Evolutionary conservation across 2,329 filamentous ascomycete genomes (phyloP), one percentile per base, ranked within the genome.

Genomic region (Aspergillus hortae): DNA sequence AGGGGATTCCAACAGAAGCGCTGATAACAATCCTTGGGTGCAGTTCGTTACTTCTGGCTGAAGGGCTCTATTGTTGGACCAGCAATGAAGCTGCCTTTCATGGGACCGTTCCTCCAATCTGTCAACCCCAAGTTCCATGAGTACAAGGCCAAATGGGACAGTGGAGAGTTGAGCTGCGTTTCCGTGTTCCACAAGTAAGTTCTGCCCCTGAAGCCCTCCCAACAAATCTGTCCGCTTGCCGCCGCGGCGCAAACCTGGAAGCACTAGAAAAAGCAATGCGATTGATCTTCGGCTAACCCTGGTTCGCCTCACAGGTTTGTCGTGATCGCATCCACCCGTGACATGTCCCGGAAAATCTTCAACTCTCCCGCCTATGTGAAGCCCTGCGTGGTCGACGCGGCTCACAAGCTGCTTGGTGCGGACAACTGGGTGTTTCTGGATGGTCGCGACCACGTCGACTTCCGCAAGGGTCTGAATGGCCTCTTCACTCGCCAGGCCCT

Each of bases 351-450:
- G 64, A 97, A 97, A 74, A 87, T 97, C 63, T 92, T 97, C 82
- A 97, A 96, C 75, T 95, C 92, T 17, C 94, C 94, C 23, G 71
- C 77, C 47, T 97, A 86, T 67, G 91, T 95, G 70, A 96, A 96
- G 78, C 94, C 94, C 40, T 97, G 92, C 67, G 92, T 99, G 56
- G 94, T 99, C 58, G 92, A 97, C 70, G 85, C 87, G 54, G 94
- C 94, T 17, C 86, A 90, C 75, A 97, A 97, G 78, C 88, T 99
- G 46, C 85, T 99, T 48, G 89, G 94, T 54, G 82, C 86, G 55
- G 87, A 88, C 65, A 96, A 96, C 78, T 99, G 92, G 90, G 94
- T 97, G 15, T 97, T 97, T 76, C 79, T 99, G 60, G 92, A 97
- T 68, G 94, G 94, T 67, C 95, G 92, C 76, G 85, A 86, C 36